phyloP scores from a whole-genome alignment of 441 rosid genomes.

The Arabidopsis lyrata region DNA sequence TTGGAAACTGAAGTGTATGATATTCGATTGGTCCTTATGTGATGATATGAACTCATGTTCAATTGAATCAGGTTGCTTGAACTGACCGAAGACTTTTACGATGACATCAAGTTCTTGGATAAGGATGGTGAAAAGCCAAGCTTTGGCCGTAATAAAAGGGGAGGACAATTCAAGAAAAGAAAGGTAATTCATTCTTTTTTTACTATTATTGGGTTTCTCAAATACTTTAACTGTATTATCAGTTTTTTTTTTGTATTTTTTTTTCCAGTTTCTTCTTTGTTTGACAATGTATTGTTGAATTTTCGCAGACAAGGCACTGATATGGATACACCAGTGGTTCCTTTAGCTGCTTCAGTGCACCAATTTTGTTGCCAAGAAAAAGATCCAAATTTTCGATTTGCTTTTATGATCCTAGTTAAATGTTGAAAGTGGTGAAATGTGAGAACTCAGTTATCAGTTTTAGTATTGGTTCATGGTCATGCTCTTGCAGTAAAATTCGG shows the following conservation, averaged over 20 bases:
- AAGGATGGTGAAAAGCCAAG: conserved; percentile 46
- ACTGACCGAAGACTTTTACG: conserved; percentile 63
- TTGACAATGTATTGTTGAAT: conserved; percentile 27
- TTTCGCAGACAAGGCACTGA: conserved; percentile 41
- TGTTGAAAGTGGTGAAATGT: conserved; percentile 20
- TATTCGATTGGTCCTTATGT: conserved; percentile 13
- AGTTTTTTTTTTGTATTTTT: background rate
- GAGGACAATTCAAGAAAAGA: conserved; percentile 41
- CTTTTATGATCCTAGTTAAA: conserved; percentile 11
- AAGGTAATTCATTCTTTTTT: conserved; percentile 40
- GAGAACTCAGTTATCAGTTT: background rate
- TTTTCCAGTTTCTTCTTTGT: background rate
- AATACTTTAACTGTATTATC: too few species aligned
- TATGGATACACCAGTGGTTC: conserved; percentile 11
- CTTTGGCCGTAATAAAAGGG: conserved; percentile 46
- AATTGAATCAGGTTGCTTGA: conserved; percentile 60
- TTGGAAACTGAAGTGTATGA: conserved; percentile 19
- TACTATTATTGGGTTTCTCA: background rate
- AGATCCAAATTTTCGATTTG: background rate
- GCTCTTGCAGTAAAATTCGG: conserved; percentile 24
- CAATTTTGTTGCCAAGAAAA: conserved; percentile 17
- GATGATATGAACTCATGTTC: conserved; percentile 15
- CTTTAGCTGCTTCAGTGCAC: background rate
- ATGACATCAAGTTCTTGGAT: conserved; percentile 69
- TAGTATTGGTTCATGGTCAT: conserved; percentile 23